Evolutionary conservation across 768 basidiomycete genomes (phyloP).

Genomic region (Suillus brevipes): DNA sequence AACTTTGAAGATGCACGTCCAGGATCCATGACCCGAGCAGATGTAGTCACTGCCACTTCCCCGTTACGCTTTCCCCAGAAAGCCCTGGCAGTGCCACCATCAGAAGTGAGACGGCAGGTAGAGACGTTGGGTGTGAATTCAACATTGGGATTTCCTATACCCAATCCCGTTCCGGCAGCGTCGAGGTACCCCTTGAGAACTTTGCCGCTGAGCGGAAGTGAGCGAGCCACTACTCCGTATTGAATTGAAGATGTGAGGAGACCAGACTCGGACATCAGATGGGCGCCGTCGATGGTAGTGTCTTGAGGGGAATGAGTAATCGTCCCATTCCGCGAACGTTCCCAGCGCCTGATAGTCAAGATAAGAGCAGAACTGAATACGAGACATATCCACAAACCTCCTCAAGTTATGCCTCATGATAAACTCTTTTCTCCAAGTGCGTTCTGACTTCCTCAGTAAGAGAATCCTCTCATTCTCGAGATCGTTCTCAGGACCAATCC

Average conservation of each 20-base stretch:
- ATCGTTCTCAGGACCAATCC: constrained; percentile 63
- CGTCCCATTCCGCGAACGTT: constrained; percentile 56
- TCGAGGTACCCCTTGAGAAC: constrained; percentile 71
- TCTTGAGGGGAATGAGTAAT: constrained; percentile 65
- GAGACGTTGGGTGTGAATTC: constrained; percentile 73
- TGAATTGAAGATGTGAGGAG: constrained; percentile 63
- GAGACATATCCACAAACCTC: constrained; percentile 41
- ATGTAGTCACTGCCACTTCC: constrained; percentile 61
- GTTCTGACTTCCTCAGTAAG: constrained; percentile 56
- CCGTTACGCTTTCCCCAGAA: constrained; percentile 76
- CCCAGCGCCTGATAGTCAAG: constrained; percentile 59
- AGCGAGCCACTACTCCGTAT: constrained; percentile 74
- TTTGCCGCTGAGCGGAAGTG: constrained; percentile 67
- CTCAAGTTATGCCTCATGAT: constrained; percentile 54
- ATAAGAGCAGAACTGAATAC: constrained; percentile 2
- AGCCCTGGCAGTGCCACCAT: constrained; percentile 64
- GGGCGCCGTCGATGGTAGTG: constrained; percentile 55
- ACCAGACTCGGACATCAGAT: constrained; percentile 55
- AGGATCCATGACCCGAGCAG: constrained; percentile 58
- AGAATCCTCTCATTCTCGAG: constrained; percentile 44
- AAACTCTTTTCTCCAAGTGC: constrained; percentile 72
- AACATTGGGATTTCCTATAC: constrained; percentile 72
- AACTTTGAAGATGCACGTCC: constrained; percentile 45
- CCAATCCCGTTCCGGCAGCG: constrained; percentile 56
- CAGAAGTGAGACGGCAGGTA: constrained; percentile 55